These are phyloP conservation scores for Lipomyces oligophaga DNA, from an alignment of 805 yeast species.

Conservation along the genomic window DNA sequence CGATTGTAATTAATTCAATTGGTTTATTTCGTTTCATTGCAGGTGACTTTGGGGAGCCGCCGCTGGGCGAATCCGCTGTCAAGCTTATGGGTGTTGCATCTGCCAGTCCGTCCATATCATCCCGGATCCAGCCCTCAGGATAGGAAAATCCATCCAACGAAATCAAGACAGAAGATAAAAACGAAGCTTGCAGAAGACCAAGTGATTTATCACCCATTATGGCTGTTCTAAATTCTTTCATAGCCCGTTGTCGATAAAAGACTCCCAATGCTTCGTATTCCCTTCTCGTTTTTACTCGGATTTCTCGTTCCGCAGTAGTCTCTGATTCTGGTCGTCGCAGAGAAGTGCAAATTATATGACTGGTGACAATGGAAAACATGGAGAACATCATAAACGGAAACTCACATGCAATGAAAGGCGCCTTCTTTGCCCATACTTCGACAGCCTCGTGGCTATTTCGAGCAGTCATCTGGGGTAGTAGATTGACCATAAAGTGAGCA, in stretches of 20 bases:
- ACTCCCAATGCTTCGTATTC: slow-evolving; percentile 8
- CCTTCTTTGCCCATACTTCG: slow-evolving; percentile 9
- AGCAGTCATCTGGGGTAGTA: slow-evolving; percentile 7
- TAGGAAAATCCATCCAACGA: slow-evolving; percentile 17
- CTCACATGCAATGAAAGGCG: slow-evolving; percentile 9
- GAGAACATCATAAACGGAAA: slow-evolving; percentile 18
- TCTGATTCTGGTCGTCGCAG: background rate
- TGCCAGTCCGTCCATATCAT: too few relatives aligned
- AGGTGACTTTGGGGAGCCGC: background rate
- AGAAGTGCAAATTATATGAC: slow-evolving; percentile 10
- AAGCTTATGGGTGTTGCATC: background rate
- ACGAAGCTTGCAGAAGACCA: slow-evolving; percentile 12
- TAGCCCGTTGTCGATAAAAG: slow-evolving; percentile 12
- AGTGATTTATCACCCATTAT: slow-evolving; percentile 1
- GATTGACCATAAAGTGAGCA: slow-evolving; percentile 6
- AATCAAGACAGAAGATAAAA: slow-evolving; percentile 12
- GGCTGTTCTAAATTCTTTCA: slow-evolving; percentile 8
- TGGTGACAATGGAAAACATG: slow-evolving; percentile 8
- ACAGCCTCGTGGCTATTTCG: background rate
- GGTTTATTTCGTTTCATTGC: background rate
- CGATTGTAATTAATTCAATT: slow-evolving; percentile 10
- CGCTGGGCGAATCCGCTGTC: background rate
- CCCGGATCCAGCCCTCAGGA: slow-evolving; percentile 8
- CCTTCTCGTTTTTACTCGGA: background rate
- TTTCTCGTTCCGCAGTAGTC: background rate